Base-by-base conservation (phyloP, 768 basidiomycete genomes). In the Xerocomus brunneocitrinus region DNA sequence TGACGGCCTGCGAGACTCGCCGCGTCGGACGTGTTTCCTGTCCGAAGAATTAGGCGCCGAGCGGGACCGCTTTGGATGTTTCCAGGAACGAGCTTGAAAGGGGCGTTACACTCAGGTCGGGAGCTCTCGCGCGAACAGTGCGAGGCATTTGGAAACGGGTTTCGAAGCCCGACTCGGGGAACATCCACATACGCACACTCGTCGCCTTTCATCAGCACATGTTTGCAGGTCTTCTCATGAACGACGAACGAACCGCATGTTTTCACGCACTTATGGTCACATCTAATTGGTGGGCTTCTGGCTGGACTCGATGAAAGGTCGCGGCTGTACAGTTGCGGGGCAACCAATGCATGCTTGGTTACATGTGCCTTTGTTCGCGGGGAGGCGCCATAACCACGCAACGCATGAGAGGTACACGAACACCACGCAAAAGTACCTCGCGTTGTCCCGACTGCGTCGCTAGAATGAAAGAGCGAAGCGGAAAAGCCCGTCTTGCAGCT, bases 1-100 rank as follows among this genome's bases (percentile, higher is more conserved):
- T 62, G 60, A 49, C 34, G 34, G 34, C 24, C 27, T 22, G 8
- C 36, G 36, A 45, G 36, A 25, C 43, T 47, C 51, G 42, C 49
- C 47, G 36, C 27, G 12, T 25, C 36, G 52, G 57, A 28, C 1
- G 31, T 44, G 47, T 48, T 61, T 22, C 59, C 59, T 55, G 38
- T 66, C 66, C 43, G 49, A 64, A 57, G 58, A 62, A 54, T 61
- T 58, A 59, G 51, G 36, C 57, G 51, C 61, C 42, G 35, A 47
- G 43, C 10, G 42, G 41, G 28, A 41, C 31, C 41, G 19, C 41
- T 16, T 16, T 45, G 43, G n/a, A n/a, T 19, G 10, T 22, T 25
- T 22, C 32, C 61, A 51, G 53, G 58, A 44, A 49, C 56, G 49
- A 42, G 47, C 55, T 55, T 40, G 43, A 49, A 47, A 24, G n/a